Evolutionary conservation across 495 filamentous ascomycete species (phyloP), one percentile per base, ranked within the genome.

Genomic region (Echria macrotheca): DNA sequence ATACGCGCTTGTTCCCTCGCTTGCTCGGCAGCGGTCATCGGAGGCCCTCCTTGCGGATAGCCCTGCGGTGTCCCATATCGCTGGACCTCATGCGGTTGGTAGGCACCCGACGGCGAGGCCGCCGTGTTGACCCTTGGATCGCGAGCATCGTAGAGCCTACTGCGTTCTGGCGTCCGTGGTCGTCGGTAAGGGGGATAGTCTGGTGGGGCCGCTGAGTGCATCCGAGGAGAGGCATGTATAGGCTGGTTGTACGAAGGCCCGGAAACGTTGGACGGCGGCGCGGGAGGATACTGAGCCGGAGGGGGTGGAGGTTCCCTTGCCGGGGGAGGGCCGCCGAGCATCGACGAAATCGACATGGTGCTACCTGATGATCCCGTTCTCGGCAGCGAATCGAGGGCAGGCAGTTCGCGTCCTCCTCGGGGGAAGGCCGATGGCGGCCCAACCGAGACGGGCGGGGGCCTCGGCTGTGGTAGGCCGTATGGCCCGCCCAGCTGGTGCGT

Each of bases 331-430:
- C 80, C 80, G 37, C 84, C 84, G 17, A 98, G 79, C 77, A 98
- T 89, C 17, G 93, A 87, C 7, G 89, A 93, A 58, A 98, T 98
- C 17, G 93, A 95, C 93, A 98, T 97, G 71, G 85, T 86, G 66
- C 85, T 85, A 11, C 81, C 80, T 8, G 68, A 64, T 41, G 60
- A 66, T 8, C 56, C 62, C 4, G 69, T 65, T 48, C 76, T 66
- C 6, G 70, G 55, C 21, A 78, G 61, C 4, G 77, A 66, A 52
- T 72, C 69, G 31, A 78, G 54, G 2, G 75, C 66, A 22, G 79
- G 79, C 15, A 81, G 69, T 46, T 82, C 77, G 41, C 79, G 75
- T 29, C n/a, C n/a, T n/a, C 67, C 66, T 31, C 72, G 64, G 0
- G 74, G 69, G 53, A 79, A 76, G 5, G 71, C 55, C 14, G 63